Percentiles rank a stretch among this genome's conserved stretches.
Conservation (phyloP, 106 monocot genomes). For the Iris macrosiphon region DNA sequence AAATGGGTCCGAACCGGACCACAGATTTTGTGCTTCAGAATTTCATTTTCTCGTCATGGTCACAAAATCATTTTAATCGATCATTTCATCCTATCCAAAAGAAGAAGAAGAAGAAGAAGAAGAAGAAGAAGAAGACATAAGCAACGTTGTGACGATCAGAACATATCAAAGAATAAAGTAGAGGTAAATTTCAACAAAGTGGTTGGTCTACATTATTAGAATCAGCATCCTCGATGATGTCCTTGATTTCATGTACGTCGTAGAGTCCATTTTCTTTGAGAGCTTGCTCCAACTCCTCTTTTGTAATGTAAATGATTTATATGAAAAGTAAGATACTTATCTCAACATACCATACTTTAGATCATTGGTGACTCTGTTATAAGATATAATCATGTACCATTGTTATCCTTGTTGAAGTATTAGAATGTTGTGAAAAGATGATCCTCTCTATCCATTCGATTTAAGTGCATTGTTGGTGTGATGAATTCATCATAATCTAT, state of each 20-base stretch:
- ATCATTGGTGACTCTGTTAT: too few relatives aligned
- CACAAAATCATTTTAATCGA: conserved; percentile 34
- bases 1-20: too few relatives aligned
- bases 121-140: background rate
- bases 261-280: conserved; percentile 73
- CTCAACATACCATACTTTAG: too few relatives aligned
- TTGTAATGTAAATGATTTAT: conserved; percentile 69
- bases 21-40: too few relatives aligned
- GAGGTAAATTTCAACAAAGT: too few relatives aligned
- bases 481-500: conserved; percentile 93
- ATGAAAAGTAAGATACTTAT: too few relatives aligned
- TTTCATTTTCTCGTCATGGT: conserved; percentile 11
- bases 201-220: conserved; percentile 49
- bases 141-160: too few relatives aligned
- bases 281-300: conserved; percentile 88
- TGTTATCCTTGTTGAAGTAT: conserved; percentile 76
- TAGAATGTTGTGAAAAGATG: conserved; percentile 80
- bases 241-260: conserved; percentile 62
- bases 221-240: conserved; percentile 69
- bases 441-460: conserved; percentile 83
- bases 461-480: conserved; percentile 88
- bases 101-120: background rate
- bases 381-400: conserved; percentile 35
- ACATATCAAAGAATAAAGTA: too few relatives aligned
- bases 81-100: conserved; percentile 42